Evolutionary conservation across 2,329 filamentous ascomycete genomes (phyloP).

Genomic region (Grosmannia clavigera): DNA sequence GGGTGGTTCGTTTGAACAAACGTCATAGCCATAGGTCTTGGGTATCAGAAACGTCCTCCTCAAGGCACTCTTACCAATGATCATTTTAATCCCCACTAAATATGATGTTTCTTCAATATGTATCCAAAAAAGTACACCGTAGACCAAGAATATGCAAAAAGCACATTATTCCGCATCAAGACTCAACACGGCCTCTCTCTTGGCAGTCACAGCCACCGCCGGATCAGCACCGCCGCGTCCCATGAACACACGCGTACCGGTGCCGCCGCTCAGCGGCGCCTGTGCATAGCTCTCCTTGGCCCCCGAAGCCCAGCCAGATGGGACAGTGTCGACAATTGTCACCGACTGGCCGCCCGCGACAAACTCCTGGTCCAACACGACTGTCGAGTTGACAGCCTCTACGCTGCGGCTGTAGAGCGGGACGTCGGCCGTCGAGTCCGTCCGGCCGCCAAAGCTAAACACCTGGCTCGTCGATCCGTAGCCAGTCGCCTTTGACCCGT

Average conservation of each 20-base stretch:
- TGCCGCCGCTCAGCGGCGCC: slow-evolving; percentile 5
- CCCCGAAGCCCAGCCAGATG: neutral
- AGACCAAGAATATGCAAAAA: neutral
- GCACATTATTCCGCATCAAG: neutral
- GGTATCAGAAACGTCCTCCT: no score
- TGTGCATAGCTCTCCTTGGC: slow-evolving; percentile 4
- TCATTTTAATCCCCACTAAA: no score
- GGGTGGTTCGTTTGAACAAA: neutral
- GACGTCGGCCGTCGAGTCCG: slow-evolving; percentile 15
- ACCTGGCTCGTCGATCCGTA: slow-evolving; percentile 44
- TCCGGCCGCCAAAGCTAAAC: slow-evolving; percentile 37
- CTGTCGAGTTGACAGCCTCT: slow-evolving; percentile 37
- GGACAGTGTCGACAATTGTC: neutral
- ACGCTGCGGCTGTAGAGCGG: slow-evolving; percentile 48
- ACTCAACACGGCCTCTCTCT: neutral
- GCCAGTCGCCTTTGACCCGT: slow-evolving; percentile 33
- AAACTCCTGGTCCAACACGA: slow-evolving; percentile 23
- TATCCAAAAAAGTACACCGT: no score
- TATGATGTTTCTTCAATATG: no score
- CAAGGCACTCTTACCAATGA: no score
- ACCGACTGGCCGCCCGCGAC: neutral
- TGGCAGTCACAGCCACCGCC: neutral
- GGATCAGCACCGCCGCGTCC: slow-evolving; percentile 6
- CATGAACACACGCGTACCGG: slow-evolving; percentile 8
- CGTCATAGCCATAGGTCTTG: neutral